phyloP scores from a whole-genome alignment of 352 stramenopile species.

The Pythium diclinum region DNA sequence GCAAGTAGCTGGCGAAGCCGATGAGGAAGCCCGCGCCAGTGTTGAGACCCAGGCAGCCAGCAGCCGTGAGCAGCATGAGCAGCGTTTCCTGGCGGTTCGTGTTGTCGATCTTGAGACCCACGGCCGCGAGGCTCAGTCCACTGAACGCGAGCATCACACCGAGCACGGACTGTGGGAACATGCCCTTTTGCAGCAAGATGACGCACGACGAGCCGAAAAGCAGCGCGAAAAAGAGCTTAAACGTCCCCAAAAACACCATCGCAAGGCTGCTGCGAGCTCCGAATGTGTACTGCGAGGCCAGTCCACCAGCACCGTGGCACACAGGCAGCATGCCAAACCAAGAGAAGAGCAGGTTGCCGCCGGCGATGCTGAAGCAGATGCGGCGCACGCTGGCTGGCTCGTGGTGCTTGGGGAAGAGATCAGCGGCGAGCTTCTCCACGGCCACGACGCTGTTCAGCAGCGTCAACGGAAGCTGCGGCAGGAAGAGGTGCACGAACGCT shows the following conservation, averaged over 20 bases:
- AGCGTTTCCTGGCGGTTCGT: constrained; percentile 26
- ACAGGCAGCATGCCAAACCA: constrained; percentile 91
- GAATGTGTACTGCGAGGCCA: constrained; percentile 91
- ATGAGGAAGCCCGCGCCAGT: constrained; percentile 34
- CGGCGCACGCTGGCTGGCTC: constrained; percentile 53
- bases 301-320: constrained; percentile 91
- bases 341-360: constrained; percentile 82
- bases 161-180: constrained; percentile 34
- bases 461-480: constrained; percentile 91
- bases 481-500: constrained; percentile 84
- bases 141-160: constrained; percentile 37
- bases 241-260: constrained; percentile 85
- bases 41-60: constrained; percentile 30
- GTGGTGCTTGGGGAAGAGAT: constrained; percentile 85
- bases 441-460: constrained; percentile 92
- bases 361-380: constrained; percentile 65
- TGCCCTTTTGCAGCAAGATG: constrained; percentile 34
- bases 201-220: constrained; percentile 81
- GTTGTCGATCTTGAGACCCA: constrained; percentile 36
- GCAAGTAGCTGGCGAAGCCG: constrained; percentile 26
- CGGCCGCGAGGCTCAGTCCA: constrained; percentile 28
- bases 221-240: constrained; percentile 90
- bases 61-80: constrained; percentile 31
- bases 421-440: constrained; percentile 84
- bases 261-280: constrained; percentile 88